Conservation (phyloP, 371 early-diverging fungal species). For the Mucor circinelloides region DNA sequence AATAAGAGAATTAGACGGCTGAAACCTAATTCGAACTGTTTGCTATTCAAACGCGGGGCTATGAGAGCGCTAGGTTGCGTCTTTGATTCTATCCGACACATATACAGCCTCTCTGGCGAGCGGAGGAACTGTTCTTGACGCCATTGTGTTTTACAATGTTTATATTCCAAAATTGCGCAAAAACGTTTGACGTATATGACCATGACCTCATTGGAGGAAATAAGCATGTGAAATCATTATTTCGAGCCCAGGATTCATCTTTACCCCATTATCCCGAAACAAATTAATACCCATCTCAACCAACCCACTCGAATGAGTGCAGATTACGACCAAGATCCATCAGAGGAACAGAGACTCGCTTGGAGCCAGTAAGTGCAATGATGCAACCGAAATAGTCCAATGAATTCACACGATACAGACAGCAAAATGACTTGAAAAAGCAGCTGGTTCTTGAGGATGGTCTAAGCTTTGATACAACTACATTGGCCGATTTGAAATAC, state of each 20-base stretch:
- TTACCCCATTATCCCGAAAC: not conserved
- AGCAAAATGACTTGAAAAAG: conserved; percentile 15
- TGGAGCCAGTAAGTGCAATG: conserved; percentile 26
- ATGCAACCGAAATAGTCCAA: not conserved
- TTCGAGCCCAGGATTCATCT: not conserved
- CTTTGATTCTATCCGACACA: not conserved
- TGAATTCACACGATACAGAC: not conserved
- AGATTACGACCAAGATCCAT: conserved; percentile 23
- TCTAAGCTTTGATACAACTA: conserved; percentile 27
- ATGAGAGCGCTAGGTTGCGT: not conserved
- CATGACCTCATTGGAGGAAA: not conserved
- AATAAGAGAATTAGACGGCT: not conserved
- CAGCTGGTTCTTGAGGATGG: conserved; percentile 25
- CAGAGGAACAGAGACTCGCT: conserved; percentile 16
- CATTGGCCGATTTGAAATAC: conserved; percentile 52
- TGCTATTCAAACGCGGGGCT: not conserved
- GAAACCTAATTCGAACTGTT: not conserved
- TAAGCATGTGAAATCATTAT: not conserved
- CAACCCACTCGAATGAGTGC: not conserved
- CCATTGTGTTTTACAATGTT: no score
- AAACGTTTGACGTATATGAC: not conserved
- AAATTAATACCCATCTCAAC: not conserved
- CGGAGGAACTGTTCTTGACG: no score
- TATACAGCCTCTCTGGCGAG: no score
- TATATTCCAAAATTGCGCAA: not conserved